Conservation (phyloP, 257 asterid genomes). For the Salvia hispanica region DNA sequence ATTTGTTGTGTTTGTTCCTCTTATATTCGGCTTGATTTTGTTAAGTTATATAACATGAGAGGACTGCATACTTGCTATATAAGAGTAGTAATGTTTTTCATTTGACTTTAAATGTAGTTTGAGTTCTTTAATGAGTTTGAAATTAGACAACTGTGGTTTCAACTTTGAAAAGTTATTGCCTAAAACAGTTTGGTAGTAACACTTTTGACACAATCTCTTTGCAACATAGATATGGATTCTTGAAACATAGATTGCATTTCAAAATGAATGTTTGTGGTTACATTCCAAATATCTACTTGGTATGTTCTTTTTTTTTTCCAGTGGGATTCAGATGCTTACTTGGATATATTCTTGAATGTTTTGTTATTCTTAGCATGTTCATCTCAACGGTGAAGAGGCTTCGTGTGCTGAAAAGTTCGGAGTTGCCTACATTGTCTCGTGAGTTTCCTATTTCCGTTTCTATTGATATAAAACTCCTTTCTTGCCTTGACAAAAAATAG, state of each 20-base stretch:
- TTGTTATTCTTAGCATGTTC: constrained; percentile 66
- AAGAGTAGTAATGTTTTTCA: background rate
- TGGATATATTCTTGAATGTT: background rate
- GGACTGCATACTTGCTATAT: constrained; percentile 11
- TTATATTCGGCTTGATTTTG: background rate
- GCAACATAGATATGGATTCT: no score
- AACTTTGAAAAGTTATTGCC: background rate
- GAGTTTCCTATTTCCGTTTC: constrained; percentile 38
- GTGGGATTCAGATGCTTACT: background rate
- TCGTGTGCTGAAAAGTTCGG: constrained; percentile 84
- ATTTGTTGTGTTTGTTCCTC: constrained; percentile 1
- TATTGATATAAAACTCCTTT: background rate
- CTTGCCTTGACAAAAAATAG: background rate
- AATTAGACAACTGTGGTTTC: background rate
- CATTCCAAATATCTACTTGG: background rate
- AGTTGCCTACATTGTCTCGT: constrained; percentile 66
- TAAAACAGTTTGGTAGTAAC: background rate
- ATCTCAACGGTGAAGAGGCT: constrained; percentile 85
- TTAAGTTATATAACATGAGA: background rate
- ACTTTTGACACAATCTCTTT: no score
- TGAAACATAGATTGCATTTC: background rate
- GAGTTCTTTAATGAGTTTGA: background rate
- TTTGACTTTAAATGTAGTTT: constrained; percentile 17
- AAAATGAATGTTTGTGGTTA: background rate
- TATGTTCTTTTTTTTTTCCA: no score